Evolutionary conservation across 805 yeast species (phyloP).

Genomic region (Hanseniaspora guilliermondii): DNA sequence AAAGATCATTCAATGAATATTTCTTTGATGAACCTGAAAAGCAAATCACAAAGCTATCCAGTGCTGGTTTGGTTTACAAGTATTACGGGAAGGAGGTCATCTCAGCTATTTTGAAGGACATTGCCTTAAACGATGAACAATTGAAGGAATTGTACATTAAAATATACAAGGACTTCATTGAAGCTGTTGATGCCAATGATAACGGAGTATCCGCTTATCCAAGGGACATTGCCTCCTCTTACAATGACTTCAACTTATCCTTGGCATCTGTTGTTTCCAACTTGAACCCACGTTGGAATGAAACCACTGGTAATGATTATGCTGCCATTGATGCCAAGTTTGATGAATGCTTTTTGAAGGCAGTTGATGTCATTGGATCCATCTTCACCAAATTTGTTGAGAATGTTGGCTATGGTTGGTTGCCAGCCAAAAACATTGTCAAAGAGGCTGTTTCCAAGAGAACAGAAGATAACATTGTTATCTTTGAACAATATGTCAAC

Average conservation of each 20-base stretch:
- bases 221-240: constrained; percentile 40
- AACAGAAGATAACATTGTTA: constrained; percentile 57
- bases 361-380: constrained; percentile 71
- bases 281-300: constrained; percentile 77
- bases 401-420: constrained; percentile 73
- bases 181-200: constrained; percentile 90
- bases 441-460: constrained; percentile 53
- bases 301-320: constrained; percentile 20
- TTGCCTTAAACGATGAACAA: constrained; percentile 33
- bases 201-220: constrained; percentile 71
- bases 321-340: constrained; percentile 52
- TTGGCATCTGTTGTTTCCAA: constrained; percentile 67
- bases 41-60: constrained; percentile 58
- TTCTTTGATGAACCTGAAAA: constrained; percentile 38
- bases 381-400: constrained; percentile 58
- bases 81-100: constrained; percentile 68
- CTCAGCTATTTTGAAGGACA: constrained; percentile 32
- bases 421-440: constrained; percentile 77
- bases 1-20: constrained; percentile 72
- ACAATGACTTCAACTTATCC: constrained; percentile 59
- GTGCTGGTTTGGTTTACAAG: constrained; percentile 89
- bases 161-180: constrained; percentile 77
- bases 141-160: constrained; percentile 57
- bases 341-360: constrained; percentile 54
- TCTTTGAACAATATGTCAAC: constrained; percentile 68